These are phyloP conservation scores for Claviceps sp. DNA, from an alignment of 2,329 filamentous ascomycete species.

Conservation along the genomic window DNA sequence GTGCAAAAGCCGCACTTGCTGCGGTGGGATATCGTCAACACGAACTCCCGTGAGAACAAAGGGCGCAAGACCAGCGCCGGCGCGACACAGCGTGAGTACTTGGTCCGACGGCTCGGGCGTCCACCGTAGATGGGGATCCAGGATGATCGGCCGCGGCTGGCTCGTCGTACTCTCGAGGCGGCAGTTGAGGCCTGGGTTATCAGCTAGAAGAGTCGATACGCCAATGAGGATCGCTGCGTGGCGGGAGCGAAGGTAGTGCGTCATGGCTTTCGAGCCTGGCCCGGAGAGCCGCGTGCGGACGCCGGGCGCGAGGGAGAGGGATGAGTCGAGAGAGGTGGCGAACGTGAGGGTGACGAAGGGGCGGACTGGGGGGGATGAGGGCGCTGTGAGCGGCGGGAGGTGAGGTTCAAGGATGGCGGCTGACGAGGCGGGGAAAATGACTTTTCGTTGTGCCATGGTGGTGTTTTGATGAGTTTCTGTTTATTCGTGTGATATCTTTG, in stretches of 20 bases:
- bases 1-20: conserved; percentile 29
- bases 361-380: conserved; percentile 2
- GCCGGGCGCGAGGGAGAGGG: conserved; percentile 62
- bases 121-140: conserved; percentile 74
- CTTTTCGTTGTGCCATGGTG: conserved; percentile 17
- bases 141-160: conserved; percentile 69
- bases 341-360: conserved; percentile 71
- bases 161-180: conserved; percentile 47
- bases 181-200: conserved; percentile 78
- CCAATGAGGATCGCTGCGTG: conserved; percentile 82
- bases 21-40: conserved; percentile 28
- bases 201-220: conserved; percentile 69
- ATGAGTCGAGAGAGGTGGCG: conserved; percentile 77
- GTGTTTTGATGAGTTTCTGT: neutral
- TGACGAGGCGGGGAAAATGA: conserved; percentile 19
- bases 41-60: conserved; percentile 49
- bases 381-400: conserved; percentile 14
- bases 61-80: conserved; percentile 57
- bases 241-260: conserved; percentile 70
- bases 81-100: conserved; percentile 49
- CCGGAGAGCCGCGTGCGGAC: conserved; percentile 76
- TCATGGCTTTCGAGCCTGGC: conserved; percentile 77
- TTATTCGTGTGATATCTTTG: neutral
- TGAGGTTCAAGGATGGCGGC: conserved; percentile 20
- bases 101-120: conserved; percentile 44